Base-by-base conservation (phyloP, 1,284 basidiomycete genomes). In the Filobasidium uniguttulatum region DNA sequence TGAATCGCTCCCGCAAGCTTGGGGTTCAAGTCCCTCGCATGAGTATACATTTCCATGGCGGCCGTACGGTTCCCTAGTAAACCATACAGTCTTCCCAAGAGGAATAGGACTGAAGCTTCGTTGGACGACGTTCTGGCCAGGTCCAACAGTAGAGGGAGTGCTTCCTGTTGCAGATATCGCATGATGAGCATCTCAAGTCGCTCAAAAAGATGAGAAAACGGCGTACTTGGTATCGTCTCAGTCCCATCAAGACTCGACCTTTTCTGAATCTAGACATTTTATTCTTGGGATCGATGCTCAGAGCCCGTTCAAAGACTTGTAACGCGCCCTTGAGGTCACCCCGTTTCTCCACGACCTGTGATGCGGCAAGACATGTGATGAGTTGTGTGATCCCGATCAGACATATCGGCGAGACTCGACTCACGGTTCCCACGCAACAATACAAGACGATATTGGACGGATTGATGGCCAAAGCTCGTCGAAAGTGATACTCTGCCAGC, bases 91-190 rank as follows among this genome's bases (percentile, higher is more conserved):
- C 84, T 85, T 29, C 87, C 90, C n/a, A 96, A 78, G 66, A 93
- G 81, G 75, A 91, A 91, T 55, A 90, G 80, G 48, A 96, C 84
- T 69, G 93, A 91, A 52, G 87, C 83, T 73, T 96, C 90, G 64
- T 90, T 86, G 10, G 90, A 88, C 28, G 87, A 84, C 52, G 78
- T 73, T 61, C 79, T 80, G 56, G 80, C 76, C 44, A 96, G 77
- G 50, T 76, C 72, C 68, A 86, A 80, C 57, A 96, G 76, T 63
- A 87, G 85, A 54, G 75, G 66, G 43, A 88, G 77, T 17, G 90
- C 87, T 48, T 74, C 73, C 86, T 90, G 72, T 55, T 38, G 22
- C 35, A 10, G n/a, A n/a, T n/a, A n/a, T n/a, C n/a, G n/a, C n/a
- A n/a, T n/a, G 23, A 34, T 48, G 23, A 44, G 46, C 19, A 23